These are phyloP conservation scores for Toxoplasma gondii DNA, from an alignment of 169 alveolate genomes.

Conservation along the genomic window DNA sequence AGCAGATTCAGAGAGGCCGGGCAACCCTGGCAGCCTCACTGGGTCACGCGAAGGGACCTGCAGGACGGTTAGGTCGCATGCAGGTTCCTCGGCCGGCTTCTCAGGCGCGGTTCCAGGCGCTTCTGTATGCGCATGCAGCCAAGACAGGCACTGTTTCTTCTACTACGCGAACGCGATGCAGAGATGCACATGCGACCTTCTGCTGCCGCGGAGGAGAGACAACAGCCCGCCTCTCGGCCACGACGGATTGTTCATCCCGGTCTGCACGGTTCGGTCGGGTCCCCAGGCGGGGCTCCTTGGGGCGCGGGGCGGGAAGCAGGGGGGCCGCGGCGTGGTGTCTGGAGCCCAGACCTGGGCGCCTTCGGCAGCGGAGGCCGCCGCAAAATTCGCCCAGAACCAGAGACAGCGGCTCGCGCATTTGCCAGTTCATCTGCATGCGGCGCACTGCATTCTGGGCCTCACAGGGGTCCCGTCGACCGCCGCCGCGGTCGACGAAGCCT, in stretches of 20 bases:
- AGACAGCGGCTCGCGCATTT: background rate
- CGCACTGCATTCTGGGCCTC: conserved; percentile 27
- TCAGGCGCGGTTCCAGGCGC: background rate
- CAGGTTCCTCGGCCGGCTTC: background rate
- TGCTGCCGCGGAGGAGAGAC: background rate
- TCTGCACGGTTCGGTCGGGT: background rate
- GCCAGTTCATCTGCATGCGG: conserved; percentile 32
- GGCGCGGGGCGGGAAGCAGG: background rate
- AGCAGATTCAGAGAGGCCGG: background rate
- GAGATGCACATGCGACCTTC: background rate
- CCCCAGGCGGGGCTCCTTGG: background rate
- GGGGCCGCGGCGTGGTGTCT: background rate
- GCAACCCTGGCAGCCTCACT: background rate
- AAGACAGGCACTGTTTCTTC: background rate
- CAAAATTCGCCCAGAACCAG: background rate
- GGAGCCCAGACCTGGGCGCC: background rate
- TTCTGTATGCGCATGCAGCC: background rate
- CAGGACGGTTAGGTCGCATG: background rate
- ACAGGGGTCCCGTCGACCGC: background rate
- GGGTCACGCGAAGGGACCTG: background rate
- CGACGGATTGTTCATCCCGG: conserved; percentile 13
- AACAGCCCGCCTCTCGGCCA: background rate
- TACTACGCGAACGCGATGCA: background rate
- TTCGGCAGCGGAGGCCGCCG: conserved; percentile 16
- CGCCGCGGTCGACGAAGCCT: conserved; percentile 38